Base-by-base conservation (phyloP, 2,329 filamentous ascomycete species). In the Diaporthe australafricana region DNA sequence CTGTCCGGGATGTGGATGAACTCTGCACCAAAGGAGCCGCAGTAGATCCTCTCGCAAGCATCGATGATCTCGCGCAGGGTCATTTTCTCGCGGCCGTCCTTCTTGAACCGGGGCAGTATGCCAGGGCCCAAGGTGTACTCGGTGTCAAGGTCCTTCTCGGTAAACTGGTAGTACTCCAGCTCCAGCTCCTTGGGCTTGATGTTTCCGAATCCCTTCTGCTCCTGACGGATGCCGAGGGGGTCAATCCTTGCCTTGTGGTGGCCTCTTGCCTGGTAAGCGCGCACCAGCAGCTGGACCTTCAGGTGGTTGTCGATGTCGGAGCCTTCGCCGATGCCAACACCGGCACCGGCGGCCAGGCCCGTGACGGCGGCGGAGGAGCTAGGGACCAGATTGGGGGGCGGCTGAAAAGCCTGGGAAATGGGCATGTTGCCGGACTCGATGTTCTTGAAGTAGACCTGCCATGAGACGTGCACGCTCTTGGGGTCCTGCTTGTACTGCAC, bases 381-480 rank as follows among this genome's bases (percentile, higher is more conserved):
- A 70, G 95, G 94, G 66, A 98, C 92, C 77, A 99, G 91, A 77
- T 93, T 98, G 20, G 96, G 96, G 57, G 96, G 96, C 76, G 96
- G 95, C 76, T 95, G 95, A 87, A 99, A 99, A 77, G 96, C 96
- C 85, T 97, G 94, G 75, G 96, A 96, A 81, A 97, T 94, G 81
- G 96, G 96, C 94, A 99, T 98, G 80, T 96, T 94, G 82, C 96
- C 96, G 76, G 91, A 93, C 87, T 99, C 96, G 93, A 99, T 98
- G 86, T 99, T 99, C 86, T 92, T 94, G 90, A 99, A 99, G 89
- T 99, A 99, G 81, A 97, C 92, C 86, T 98, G 96, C 96, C 96
- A 99, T 82, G 96, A 99, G 79, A 98, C 89, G 84, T 99, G 96
- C 72, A 99, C 96, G 81, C 94, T 98, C 79, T 91, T 89, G 67